A percentile compares a stretch with the other conserved stretches of the same genome.
These are phyloP conservation scores for Claviceps monticola DNA, from an alignment of 2,329 filamentous ascomycete species.

Conservation along the genomic window DNA sequence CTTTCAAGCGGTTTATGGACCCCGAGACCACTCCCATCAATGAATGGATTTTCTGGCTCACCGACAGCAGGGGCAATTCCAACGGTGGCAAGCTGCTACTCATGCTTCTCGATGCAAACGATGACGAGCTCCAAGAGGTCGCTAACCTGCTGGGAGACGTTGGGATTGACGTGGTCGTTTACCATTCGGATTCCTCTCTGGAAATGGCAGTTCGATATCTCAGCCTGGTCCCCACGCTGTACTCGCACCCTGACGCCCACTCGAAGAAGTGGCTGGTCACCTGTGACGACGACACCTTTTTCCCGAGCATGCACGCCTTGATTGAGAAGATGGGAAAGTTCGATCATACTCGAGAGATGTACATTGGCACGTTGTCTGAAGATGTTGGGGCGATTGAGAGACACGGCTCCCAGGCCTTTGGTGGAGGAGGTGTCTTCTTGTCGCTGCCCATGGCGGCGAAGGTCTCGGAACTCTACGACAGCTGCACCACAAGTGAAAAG, in stretches of 20 bases:
- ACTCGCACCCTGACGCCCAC: conserved; percentile 33
- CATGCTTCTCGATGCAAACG: conserved; percentile 37
- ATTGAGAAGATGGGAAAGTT: conserved; percentile 36
- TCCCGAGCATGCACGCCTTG: conserved; percentile 43
- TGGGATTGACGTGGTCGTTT: conserved; percentile 44
- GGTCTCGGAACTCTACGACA: conserved; percentile 29
- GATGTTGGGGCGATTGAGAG: conserved; percentile 44
- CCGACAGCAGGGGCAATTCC: conserved; percentile 38
- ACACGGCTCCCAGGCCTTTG: conserved; percentile 50
- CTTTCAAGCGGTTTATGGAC: conserved; percentile 39
- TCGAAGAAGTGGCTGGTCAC: conserved; percentile 45
- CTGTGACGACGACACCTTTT: conserved; percentile 54
- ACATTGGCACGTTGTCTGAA: conserved; percentile 49
- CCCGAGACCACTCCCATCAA: conserved; percentile 37
- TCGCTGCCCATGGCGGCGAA: conserved; percentile 35
- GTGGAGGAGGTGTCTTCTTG: conserved; percentile 49
- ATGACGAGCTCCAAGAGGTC: conserved; percentile 36
- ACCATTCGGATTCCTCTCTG: conserved; percentile 35
- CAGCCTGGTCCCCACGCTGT: conserved; percentile 39
- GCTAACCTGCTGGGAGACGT: conserved; percentile 29
- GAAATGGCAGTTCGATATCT: conserved; percentile 47
- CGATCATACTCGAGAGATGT: conserved; percentile 38
- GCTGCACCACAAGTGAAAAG: conserved; percentile 35
- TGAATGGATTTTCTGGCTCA: conserved; percentile 48
- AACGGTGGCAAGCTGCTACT: conserved; percentile 44